Evolutionary conservation across 805 yeast genomes (phyloP).

Genomic region (Millerozyma acaciae): DNA sequence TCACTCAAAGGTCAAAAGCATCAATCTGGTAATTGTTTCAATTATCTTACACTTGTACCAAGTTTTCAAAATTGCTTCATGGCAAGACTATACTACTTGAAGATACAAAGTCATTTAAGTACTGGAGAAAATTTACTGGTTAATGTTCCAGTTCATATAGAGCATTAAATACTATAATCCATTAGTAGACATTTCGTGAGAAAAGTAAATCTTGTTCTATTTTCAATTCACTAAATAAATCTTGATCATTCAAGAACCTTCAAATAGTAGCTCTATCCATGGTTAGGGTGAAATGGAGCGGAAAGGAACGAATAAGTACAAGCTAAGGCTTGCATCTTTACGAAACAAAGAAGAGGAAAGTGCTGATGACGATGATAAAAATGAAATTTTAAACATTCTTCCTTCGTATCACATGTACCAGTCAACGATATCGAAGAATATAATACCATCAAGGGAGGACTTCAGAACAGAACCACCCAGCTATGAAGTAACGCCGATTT

Average conservation of each 20-base stretch:
- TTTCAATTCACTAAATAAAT: no score
- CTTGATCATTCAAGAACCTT: no score
- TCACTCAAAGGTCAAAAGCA: constrained; percentile 23
- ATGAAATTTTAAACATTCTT: constrained; percentile 30
- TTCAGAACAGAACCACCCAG: constrained; percentile 29
- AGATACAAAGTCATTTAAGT: constrained; percentile 24
- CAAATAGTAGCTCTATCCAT: no score
- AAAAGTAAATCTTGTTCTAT: no score
- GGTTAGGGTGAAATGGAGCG: constrained; percentile 10
- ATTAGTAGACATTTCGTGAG: no score
- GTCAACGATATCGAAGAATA: constrained; percentile 32
- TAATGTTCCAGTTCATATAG: constrained; percentile 35
- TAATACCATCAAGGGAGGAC: constrained; percentile 29
- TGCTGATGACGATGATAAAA: constrained; percentile 14
- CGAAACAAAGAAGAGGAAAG: constrained; percentile 3
- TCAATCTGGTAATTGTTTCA: constrained; percentile 18
- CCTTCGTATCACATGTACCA: constrained; percentile 41
- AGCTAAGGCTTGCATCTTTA: constrained; percentile 16
- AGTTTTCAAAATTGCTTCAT: constrained; percentile 35
- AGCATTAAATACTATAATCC: constrained; percentile 12
- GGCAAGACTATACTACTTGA: constrained; percentile 34
- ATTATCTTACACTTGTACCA: constrained; percentile 34
- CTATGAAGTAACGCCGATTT: constrained; percentile 27
- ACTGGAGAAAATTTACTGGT: constrained; percentile 29
- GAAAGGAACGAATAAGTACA: constrained; percentile 15